Conservation (phyloP, 495 filamentous ascomycete species). For the Annulohypoxylon stygium region DNA sequence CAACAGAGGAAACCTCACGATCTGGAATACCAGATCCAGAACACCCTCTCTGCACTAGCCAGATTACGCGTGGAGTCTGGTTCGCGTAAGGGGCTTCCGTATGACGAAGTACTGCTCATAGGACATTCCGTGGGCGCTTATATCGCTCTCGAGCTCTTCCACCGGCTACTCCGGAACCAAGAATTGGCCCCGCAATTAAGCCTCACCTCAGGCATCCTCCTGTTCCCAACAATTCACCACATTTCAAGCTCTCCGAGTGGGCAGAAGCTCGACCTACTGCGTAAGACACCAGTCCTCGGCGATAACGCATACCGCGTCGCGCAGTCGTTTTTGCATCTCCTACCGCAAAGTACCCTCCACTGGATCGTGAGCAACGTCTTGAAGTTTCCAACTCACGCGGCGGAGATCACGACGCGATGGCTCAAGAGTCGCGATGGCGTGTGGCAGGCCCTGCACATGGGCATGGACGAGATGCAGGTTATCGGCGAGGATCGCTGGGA, state of each 20-base stretch:
- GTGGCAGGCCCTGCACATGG: slow-evolving; percentile 74
- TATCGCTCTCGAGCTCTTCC: slow-evolving; percentile 79
- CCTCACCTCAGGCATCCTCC: slow-evolving; percentile 68
- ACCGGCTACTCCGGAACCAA: slow-evolving; percentile 60
- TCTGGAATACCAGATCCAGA: slow-evolving; percentile 74
- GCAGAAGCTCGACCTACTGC: slow-evolving; percentile 66
- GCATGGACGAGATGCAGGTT: slow-evolving; percentile 76
- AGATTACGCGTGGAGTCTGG: slow-evolving; percentile 39
- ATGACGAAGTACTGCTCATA: slow-evolving; percentile 76
- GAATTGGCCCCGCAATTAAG: slow-evolving; percentile 25
- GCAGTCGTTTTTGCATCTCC: slow-evolving; percentile 59
- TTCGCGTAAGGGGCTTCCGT: slow-evolving; percentile 40
- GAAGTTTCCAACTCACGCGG: slow-evolving; percentile 68
- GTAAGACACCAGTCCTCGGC: slow-evolving; percentile 67
- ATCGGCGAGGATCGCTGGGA: slow-evolving; percentile 85
- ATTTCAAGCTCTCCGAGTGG: slow-evolving; percentile 77
- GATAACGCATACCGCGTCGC: slow-evolving; percentile 66
- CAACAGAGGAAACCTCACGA: slow-evolving; percentile 54
- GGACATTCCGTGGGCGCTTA: slow-evolving; percentile 88
- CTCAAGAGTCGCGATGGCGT: slow-evolving; percentile 73
- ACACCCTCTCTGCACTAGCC: slow-evolving; percentile 50
- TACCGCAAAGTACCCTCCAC: slow-evolving; percentile 60
- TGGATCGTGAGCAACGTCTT: slow-evolving; percentile 63
- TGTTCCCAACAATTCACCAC: slow-evolving; percentile 84
- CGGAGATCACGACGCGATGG: slow-evolving; percentile 72